Evolutionary conservation across 2,329 filamentous ascomycete species (phyloP), one percentile per base, ranked within the genome.

Genomic region (Hypoxylon sp.): DNA sequence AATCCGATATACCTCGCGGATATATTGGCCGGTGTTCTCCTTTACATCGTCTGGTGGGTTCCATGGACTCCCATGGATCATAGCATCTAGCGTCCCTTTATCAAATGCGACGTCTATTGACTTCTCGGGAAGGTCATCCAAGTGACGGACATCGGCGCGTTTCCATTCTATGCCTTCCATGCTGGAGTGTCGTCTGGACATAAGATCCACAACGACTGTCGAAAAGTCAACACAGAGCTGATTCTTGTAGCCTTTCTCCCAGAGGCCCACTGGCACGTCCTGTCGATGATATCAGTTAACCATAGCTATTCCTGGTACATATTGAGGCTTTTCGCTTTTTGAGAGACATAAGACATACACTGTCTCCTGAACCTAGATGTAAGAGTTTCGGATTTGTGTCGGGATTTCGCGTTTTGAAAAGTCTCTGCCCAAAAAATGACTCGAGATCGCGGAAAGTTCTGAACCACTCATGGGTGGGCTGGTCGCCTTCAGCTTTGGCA

Each of bases 191-290:
- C 81, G 79, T 1, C 76, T 71, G 2, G 75, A 77, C 87, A 89
- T 89, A n/a, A 81, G 73, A 5, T 84, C 76, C 1, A 89, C 82
- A 0, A 86, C 84, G 0, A 84, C 80, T 0, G 79, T 62, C 0
- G 87, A 89, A 74, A 90, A 89, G 75, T 90, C 87, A 50, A 85
- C 78, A 68, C 85, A 88, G 3, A 85, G 75, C 71, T 89, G 86
- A 34, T 82, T 79, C 3, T 68, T 79, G 73, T 89, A 89, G 32
- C 86, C 85, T 9, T 76, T 76, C 5, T 73, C 63, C 4, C 80
- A 74, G 3, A 89, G 79, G 46, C 87, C 83, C 25, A 78, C 74
- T 1, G 87, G 86, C 4, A 89, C 77, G 0, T 82, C 84, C 86
- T 89, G 64, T 25, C 43, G 28, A 19, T 55, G 52, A 19, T 49